Percentiles rank a stretch among this genome's conserved stretches.
Conservation (phyloP, 106 monocot genomes). For the Dioscorea alata region DNA sequence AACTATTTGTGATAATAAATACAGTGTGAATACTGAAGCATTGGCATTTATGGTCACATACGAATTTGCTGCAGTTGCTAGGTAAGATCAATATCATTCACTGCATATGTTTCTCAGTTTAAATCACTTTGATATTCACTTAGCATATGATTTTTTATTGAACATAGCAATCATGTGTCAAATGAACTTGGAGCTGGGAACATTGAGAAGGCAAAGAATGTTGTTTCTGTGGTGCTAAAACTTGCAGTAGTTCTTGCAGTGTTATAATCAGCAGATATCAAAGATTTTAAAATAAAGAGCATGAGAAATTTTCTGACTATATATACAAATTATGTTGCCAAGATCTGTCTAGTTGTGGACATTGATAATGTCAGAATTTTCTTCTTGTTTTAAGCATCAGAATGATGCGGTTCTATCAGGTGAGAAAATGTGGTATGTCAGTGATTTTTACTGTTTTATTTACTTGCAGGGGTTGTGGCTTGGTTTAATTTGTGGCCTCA, state of each 20-base stretch:
- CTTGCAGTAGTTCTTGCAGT: constrained; percentile 51
- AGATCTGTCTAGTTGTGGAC: too few relatives aligned
- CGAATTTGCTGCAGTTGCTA: constrained; percentile 81
- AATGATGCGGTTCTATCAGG: too few relatives aligned
- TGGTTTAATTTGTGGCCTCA: constrained; percentile 77
- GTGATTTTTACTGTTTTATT: neutral
- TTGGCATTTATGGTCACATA: constrained; percentile 58
- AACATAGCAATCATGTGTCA: constrained; percentile 71
- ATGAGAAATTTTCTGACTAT: neutral
- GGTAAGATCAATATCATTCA: constrained; percentile 29
- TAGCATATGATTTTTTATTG: neutral
- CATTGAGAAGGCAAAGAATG: constrained; percentile 51
- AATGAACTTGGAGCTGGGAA: constrained; percentile 80
- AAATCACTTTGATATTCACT: neutral
- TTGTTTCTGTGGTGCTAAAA: constrained; percentile 52
- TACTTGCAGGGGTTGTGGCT: constrained; percentile 65
- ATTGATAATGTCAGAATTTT: too few relatives aligned
- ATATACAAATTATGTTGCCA: too few relatives aligned
- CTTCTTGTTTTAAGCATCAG: too few relatives aligned
- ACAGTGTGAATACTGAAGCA: constrained; percentile 76
- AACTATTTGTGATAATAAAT: constrained; percentile 3
- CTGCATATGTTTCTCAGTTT: neutral
- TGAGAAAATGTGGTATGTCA: too few relatives aligned
- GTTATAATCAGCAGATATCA: too few relatives aligned
- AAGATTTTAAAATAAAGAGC: neutral